These are phyloP conservation scores for Artemisia annua DNA, from an alignment of 129 eudicot genomes.

Conservation along the genomic window DNA sequence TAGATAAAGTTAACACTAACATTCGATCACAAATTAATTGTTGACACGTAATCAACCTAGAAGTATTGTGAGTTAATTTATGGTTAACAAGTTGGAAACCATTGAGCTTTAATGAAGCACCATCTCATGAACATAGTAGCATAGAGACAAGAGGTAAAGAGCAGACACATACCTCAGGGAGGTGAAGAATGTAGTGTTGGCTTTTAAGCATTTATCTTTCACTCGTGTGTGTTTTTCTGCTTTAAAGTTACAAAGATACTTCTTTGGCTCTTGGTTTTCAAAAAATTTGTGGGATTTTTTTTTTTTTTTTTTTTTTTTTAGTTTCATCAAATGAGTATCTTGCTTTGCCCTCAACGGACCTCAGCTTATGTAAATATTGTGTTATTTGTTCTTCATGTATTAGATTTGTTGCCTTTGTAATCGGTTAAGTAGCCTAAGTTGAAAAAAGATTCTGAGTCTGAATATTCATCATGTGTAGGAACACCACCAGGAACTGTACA, in stretches of 20 bases:
- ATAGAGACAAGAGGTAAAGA: too few relatives aligned
- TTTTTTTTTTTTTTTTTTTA: background rate
- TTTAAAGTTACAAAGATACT: background rate
- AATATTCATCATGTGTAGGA: slow-evolving; percentile 38
- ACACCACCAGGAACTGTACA: slow-evolving; percentile 45
- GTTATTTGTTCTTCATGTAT: background rate
- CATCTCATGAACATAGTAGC: background rate
- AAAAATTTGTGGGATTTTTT: background rate
- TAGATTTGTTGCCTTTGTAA: background rate
- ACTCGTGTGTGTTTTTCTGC: too few relatives aligned
- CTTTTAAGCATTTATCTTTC: too few relatives aligned
- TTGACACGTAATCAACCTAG: background rate
- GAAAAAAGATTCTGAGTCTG: background rate
- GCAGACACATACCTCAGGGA: too few relatives aligned
- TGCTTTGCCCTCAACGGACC: background rate
- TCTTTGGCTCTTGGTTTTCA: background rate
- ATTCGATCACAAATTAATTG: background rate
- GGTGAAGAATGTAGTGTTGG: too few relatives aligned
- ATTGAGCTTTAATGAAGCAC: slow-evolving; percentile 1
- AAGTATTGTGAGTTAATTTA: background rate
- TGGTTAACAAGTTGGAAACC: background rate
- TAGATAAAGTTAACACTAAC: background rate
- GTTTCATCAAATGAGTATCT: too few relatives aligned
- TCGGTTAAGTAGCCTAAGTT: slow-evolving; percentile 1
- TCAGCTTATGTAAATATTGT: background rate